A percentile compares a stretch with the other conserved stretches of the same genome.
Conservation (phyloP, 805 yeast genomes). For the Barnettozyma pratensis region DNA sequence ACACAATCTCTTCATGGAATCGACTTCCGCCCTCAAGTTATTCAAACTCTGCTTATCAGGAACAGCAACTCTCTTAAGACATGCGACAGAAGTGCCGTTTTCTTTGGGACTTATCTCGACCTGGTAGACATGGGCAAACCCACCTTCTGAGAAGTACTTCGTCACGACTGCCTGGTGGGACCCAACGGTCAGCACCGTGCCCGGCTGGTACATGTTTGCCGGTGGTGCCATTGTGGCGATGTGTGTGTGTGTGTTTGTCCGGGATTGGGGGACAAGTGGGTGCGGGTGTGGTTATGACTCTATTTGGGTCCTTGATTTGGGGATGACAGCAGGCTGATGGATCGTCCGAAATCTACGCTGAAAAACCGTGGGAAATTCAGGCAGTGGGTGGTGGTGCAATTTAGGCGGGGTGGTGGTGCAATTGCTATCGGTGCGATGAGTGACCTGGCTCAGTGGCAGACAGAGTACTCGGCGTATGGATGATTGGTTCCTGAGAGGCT, state of each 20-base stretch:
- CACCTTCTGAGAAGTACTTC: constrained; percentile 81
- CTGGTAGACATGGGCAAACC: constrained; percentile 92
- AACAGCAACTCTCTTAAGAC: constrained; percentile 91
- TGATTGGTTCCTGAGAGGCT: too few species aligned
- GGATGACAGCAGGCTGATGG: too few species aligned
- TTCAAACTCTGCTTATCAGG: constrained; percentile 85
- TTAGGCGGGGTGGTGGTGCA: too few species aligned
- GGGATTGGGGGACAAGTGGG: neutral
- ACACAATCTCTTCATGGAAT: constrained; percentile 86
- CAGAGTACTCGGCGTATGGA: too few species aligned
- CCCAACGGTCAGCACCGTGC: constrained; percentile 78
- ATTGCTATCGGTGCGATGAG: neutral
- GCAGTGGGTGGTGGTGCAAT: too few species aligned
- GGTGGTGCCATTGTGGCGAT: constrained; percentile 38
- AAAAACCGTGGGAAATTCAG: neutral
- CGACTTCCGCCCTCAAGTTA: constrained; percentile 88
- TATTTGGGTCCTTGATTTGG: neutral
- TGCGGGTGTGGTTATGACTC: neutral
- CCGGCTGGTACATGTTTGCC: constrained; percentile 62
- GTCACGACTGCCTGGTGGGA: constrained; percentile 66
- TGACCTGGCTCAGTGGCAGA: neutral
- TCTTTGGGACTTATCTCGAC: constrained; percentile 63
- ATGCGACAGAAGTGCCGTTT: constrained; percentile 54
- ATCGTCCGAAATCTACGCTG: neutral
- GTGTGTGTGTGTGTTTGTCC: neutral